Base-by-base conservation (phyloP, 2,329 filamentous ascomycete genomes). In the Fusarium dlaminii region DNA sequence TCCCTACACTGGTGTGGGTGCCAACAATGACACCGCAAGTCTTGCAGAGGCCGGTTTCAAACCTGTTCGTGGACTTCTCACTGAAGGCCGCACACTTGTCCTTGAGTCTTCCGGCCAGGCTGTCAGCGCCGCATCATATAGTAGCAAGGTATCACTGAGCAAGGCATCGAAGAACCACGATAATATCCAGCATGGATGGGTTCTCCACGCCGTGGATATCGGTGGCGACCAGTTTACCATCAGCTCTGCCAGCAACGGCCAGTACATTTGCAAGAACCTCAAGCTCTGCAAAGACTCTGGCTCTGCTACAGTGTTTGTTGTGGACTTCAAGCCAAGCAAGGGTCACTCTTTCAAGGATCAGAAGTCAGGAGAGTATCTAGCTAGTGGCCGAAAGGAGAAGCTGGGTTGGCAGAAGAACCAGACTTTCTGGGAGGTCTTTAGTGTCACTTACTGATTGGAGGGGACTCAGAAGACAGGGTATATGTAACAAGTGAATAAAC, bases 11-110 rank as follows among this genome's bases (percentile, higher is more conserved):
- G 45, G 40, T 0, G 43, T 36, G 2, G 63, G 27, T 0, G 52
- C 20, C 9, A 61, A 61, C 3, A 67, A 68, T 4, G 63, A 67
- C 1, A 68, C 65, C 1, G 52, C 65, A 4, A 40, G 20, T 2
- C 29, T 68, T 2, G 45, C 63, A 3, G 65, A 68, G 29, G 51
- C 58, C 6, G 65, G 65, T 0, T 68, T 46, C 10, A 68, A 68
- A 1, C 18, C 63, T 30, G 63, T 67, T 7, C 63, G 65, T 1
- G 65, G 65, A n/a, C 14, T 68, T 1, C 45, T 68, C 0, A 68
- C 65, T 0, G 65, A 68, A 1, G 65, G 65, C 0, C 65, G 65
- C 0, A 61, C 34, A 0, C 18, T 68, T 2, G 65, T 68, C 0
- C 3, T 68, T 4, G 63, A 68, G 13, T 6, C 45, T 9, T 52